phyloP scores from a whole-genome alignment of 2,329 filamentous ascomycete genomes.

The Drechslera avenae region DNA sequence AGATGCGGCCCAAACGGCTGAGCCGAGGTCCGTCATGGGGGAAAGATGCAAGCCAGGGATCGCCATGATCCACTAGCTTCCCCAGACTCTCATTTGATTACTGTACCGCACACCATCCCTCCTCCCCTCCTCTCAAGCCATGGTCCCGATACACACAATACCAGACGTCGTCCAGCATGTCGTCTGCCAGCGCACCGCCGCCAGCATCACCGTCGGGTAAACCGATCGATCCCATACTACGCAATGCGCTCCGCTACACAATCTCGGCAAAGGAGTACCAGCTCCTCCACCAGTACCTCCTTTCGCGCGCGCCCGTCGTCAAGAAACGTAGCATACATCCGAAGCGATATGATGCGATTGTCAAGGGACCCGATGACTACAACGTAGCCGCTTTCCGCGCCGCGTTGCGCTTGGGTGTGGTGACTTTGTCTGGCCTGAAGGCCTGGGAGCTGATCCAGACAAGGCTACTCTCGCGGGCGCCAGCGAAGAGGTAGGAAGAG shows the following conservation, averaged over 20 bases:
- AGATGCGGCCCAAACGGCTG: background rate
- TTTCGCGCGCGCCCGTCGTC: slow-evolving; percentile 71
- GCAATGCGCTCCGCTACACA: slow-evolving; percentile 85
- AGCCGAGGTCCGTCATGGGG: slow-evolving; percentile 13
- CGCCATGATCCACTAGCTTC: slow-evolving; percentile 14
- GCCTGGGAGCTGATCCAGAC: slow-evolving; percentile 52
- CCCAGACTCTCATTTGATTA: slow-evolving; percentile 13
- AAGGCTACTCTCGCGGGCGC: slow-evolving; percentile 44
- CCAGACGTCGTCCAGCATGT: slow-evolving; percentile 33
- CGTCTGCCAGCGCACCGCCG: slow-evolving; percentile 37
- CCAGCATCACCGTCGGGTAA: slow-evolving; percentile 33
- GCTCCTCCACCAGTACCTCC: slow-evolving; percentile 78
- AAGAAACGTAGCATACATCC: slow-evolving; percentile 60
- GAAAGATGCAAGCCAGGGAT: slow-evolving; percentile 1
- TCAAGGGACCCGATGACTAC: slow-evolving; percentile 54
- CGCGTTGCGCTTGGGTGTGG: slow-evolving; percentile 52
- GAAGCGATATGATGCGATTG: slow-evolving; percentile 57
- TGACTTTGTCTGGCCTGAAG: slow-evolving; percentile 53
- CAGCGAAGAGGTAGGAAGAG: slow-evolving; percentile 27
- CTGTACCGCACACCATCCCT: background rate
- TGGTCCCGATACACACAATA: slow-evolving; percentile 18
- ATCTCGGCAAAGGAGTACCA: slow-evolving; percentile 84
- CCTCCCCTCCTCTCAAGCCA: slow-evolving; percentile 21
- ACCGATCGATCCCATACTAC: slow-evolving; percentile 71
- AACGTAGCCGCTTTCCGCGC: slow-evolving; percentile 55